These are phyloP conservation scores for Pythium dissimile DNA, from an alignment of 352 stramenopile species.

Conservation along the genomic window DNA sequence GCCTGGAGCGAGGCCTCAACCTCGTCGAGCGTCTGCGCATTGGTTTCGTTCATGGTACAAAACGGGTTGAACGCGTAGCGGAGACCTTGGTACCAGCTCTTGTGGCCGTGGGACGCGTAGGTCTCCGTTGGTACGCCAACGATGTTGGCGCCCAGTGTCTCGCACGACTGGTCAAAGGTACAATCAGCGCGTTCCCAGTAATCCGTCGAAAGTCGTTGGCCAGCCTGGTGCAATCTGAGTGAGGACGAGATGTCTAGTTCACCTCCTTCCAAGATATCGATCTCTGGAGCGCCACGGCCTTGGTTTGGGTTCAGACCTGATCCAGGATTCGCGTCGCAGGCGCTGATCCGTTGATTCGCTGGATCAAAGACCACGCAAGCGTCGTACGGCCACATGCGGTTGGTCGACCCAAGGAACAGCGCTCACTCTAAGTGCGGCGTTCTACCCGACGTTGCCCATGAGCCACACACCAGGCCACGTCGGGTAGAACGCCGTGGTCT, in stretches of 20 bases:
- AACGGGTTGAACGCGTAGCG: conserved; percentile 35
- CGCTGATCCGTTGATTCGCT: conserved; percentile 56
- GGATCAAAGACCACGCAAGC: conserved; percentile 69
- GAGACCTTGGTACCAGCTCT: conserved; percentile 34
- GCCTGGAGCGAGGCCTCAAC: conserved; percentile 29
- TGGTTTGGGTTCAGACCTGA: conserved; percentile 81
- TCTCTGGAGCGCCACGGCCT: conserved; percentile 89
- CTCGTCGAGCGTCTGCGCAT: conserved; percentile 22
- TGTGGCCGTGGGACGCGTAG: conserved; percentile 22
- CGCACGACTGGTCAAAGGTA: conserved; percentile 14
- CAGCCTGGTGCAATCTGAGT: conserved; percentile 67
- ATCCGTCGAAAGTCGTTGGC: conserved; percentile 35
- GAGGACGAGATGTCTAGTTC: conserved; percentile 71
- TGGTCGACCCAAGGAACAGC: conserved; percentile 86
- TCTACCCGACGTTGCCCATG: conserved; percentile 91
- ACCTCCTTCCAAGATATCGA: conserved; percentile 89
- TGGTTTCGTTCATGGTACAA: conserved; percentile 20
- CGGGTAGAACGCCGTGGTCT: conserved; percentile 29
- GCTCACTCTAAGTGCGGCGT: no score
- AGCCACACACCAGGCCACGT: conserved; percentile 94
- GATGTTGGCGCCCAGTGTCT: conserved; percentile 19
- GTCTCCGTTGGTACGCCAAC: conserved; percentile 22
- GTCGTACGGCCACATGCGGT: conserved; percentile 92
- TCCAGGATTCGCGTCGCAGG: conserved; percentile 86
- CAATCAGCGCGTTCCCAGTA: conserved; percentile 8